Evolutionary conservation across 139 green algal species (phyloP).

Genomic region (Picochlorum sp.): DNA sequence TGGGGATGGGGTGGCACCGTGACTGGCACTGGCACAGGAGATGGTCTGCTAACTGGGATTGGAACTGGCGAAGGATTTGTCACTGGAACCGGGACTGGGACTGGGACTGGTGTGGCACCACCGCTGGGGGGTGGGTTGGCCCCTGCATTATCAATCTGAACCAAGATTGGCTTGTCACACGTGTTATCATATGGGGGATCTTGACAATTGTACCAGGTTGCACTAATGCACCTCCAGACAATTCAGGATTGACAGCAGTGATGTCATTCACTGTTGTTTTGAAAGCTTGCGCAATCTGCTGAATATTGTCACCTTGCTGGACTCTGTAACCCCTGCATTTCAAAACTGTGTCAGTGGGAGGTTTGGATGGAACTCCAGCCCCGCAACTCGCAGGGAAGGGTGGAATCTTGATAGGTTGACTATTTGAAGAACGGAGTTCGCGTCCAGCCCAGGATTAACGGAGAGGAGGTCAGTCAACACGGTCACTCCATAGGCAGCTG

Average conservation of each 20-base stretch:
- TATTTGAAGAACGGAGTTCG: constrained; percentile 9
- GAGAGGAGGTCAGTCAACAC: constrained; percentile 15
- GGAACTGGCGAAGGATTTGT: background rate
- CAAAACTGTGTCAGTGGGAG: constrained; percentile 7
- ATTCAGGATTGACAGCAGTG: constrained; percentile 9
- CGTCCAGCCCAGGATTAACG: constrained; percentile 12
- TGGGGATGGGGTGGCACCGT: background rate
- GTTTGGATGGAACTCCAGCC: constrained; percentile 6
- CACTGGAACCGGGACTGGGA: background rate
- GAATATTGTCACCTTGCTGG: constrained; percentile 13
- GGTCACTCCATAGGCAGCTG: constrained; percentile 11
- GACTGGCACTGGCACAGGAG: constrained; percentile 1
- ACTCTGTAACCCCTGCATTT: constrained; percentile 17
- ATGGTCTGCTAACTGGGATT: background rate
- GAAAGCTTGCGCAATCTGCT: constrained; percentile 18
- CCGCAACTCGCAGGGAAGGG: constrained; percentile 24
- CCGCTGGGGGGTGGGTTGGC: background rate
- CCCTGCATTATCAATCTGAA: background rate
- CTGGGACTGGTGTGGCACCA: background rate
- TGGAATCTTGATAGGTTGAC: constrained; percentile 15
- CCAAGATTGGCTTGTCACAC: constrained; percentile 2
- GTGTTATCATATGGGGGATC: constrained; percentile 12
- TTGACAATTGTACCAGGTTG: constrained; percentile 15
- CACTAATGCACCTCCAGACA: constrained; percentile 9
- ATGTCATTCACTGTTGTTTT: constrained; percentile 15